phyloP scores from a whole-genome alignment of 2,329 filamentous ascomycete species.

The Pseudogymnoascus sp. region DNA sequence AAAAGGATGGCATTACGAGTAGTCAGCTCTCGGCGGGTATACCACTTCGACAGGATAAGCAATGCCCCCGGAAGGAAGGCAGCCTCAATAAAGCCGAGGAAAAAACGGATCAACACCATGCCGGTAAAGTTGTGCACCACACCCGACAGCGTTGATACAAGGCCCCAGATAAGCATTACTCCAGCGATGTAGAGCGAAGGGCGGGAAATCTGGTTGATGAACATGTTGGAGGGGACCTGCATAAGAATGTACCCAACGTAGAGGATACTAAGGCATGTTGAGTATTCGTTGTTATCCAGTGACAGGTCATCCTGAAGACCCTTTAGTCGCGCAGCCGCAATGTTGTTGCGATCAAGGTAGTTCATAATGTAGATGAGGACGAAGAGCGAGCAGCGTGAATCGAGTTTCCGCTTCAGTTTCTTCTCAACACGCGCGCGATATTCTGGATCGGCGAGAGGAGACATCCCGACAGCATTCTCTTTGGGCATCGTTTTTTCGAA shows the following conservation, averaged over 20 bases:
- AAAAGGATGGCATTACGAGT: conserved; percentile 49
- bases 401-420: conserved; percentile 51
- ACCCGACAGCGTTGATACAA: conserved; percentile 17
- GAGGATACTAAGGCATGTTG: conserved; percentile 53
- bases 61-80: conserved; percentile 56
- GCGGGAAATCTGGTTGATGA: conserved; percentile 45
- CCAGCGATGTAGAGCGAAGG: conserved; percentile 42
- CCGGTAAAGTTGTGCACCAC: conserved; percentile 39
- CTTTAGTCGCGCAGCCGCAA: conserved; percentile 56
- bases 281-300: conserved; percentile 50
- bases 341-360: conserved; percentile 61
- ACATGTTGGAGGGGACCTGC: conserved; percentile 51
- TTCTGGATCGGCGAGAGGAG: conserved; percentile 32
- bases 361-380: conserved; percentile 71
- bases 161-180: conserved; percentile 31
- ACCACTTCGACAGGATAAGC: conserved; percentile 57
- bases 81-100: conserved; percentile 54
- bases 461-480: neutral
- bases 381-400: conserved; percentile 37
- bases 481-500: neutral
- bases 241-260: conserved; percentile 60
- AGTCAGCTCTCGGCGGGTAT: conserved; percentile 50
- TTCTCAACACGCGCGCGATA: conserved; percentile 51
- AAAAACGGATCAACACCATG: conserved; percentile 48
- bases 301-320: conserved; percentile 53